phyloP scores from a whole-genome alignment of 495 filamentous ascomycete species.

The Cercophora newfieldiana region DNA sequence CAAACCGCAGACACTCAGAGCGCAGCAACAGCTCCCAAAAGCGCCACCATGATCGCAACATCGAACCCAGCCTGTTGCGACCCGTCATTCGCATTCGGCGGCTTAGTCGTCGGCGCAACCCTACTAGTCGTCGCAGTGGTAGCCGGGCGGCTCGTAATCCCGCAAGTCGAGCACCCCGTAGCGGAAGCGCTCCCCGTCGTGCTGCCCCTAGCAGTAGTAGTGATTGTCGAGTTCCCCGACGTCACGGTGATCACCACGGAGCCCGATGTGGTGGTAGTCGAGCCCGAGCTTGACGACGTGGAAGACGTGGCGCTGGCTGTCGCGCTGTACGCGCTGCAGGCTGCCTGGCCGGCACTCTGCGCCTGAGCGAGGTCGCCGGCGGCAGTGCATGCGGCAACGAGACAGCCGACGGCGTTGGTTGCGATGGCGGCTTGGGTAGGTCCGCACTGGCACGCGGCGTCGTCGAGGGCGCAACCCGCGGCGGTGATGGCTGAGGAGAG shows the following conservation, averaged over 20 bases:
- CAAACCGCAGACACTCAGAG: background rate
- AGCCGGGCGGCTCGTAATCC: background rate
- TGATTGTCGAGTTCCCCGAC: background rate
- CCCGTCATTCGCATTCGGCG: background rate
- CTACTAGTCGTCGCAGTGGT: background rate
- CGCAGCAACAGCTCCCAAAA: slow-evolving; percentile 19
- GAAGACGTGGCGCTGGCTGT: slow-evolving; percentile 4
- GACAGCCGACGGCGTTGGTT: slow-evolving; percentile 25
- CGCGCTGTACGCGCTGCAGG: slow-evolving; percentile 20
- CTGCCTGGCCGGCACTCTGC: slow-evolving; percentile 27
- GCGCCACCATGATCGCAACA: slow-evolving; percentile 9
- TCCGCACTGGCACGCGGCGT: slow-evolving; percentile 34
- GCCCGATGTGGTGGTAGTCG: too few relatives aligned
- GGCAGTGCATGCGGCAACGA: slow-evolving; percentile 21
- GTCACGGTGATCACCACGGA: too few relatives aligned
- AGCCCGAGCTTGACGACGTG: background rate
- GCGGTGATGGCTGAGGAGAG: slow-evolving; percentile 29
- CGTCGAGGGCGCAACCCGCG: slow-evolving; percentile 25
- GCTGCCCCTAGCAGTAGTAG: background rate
- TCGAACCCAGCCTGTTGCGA: slow-evolving; percentile 2
- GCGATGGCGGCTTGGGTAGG: slow-evolving; percentile 22
- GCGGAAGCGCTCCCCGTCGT: background rate
- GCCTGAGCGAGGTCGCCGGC: slow-evolving; percentile 20
- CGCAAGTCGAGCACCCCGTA: background rate
- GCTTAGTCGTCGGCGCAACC: background rate